Evolutionary conservation across 768 basidiomycete species (phyloP).

Genomic region (Glaciozyma antarctica): DNA sequence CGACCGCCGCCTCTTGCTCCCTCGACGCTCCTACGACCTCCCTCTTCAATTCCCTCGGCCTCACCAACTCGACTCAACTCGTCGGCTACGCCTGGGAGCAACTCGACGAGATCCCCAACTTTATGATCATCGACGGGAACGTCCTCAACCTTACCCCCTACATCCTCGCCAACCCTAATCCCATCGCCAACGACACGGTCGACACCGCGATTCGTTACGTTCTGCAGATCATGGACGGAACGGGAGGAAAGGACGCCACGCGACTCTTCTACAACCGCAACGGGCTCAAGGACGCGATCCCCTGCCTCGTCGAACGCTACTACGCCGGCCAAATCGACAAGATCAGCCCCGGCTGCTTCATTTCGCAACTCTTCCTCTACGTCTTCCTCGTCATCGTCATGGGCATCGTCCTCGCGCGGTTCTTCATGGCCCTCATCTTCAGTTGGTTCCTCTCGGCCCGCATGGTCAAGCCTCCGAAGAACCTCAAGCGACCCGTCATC

Average conservation of each 20-base stretch:
- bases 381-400: conserved; percentile 83
- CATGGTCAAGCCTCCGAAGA: conserved; percentile 66
- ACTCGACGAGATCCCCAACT: conserved; percentile 59
- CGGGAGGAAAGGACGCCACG: conserved; percentile 78
- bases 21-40: conserved; percentile 52
- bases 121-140: conserved; percentile 81
- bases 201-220: conserved; percentile 74
- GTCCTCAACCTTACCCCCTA: conserved; percentile 91
- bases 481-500: conserved; percentile 72
- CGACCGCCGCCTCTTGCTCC: conserved; percentile 51
- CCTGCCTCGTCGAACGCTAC: conserved; percentile 76
- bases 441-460: conserved; percentile 86
- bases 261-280: conserved; percentile 67
- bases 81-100: conserved; percentile 91
- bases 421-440: conserved; percentile 92
- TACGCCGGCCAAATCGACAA: conserved; percentile 94
- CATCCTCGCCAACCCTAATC: conserved; percentile 57
- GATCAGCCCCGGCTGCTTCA: conserved; percentile 83
- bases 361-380: conserved; percentile 79
- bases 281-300: conserved; percentile 57
- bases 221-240: conserved; percentile 44
- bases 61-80: conserved; percentile 56
- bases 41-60: conserved; percentile 53
- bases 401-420: conserved; percentile 78
- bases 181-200: conserved; percentile 63